phyloP scores from a whole-genome alignment of 495 filamentous ascomycete species.

The Neurospora terricola region DNA sequence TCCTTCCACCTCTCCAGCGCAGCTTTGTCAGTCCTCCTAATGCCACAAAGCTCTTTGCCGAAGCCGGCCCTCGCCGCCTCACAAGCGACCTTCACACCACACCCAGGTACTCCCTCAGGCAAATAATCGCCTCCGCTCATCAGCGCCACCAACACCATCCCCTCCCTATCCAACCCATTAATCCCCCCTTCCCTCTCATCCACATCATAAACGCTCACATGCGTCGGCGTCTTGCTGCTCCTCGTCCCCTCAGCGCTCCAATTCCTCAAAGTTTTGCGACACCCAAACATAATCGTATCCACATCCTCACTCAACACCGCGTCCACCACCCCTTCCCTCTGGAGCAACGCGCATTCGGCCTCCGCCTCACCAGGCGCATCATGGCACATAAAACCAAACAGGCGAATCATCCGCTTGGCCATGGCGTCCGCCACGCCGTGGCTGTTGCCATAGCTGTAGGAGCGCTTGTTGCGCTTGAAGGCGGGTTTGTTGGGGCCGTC shows the following conservation, averaged over 20 bases:
- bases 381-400: slow-evolving; percentile 79
- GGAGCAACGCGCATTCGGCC: slow-evolving; percentile 86
- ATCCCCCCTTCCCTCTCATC: slow-evolving; percentile 28
- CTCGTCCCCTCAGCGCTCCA: slow-evolving; percentile 66
- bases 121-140: slow-evolving; percentile 96
- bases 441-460: slow-evolving; percentile 31
- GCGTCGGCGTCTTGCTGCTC: slow-evolving; percentile 61
- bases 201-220: slow-evolving; percentile 69
- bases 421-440: slow-evolving; percentile 40
- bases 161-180: slow-evolving; percentile 61
- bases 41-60: slow-evolving; percentile 61
- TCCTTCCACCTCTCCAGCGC: slow-evolving; percentile 64
- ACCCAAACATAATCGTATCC: slow-evolving; percentile 97
- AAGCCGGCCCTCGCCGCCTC: slow-evolving; percentile 87
- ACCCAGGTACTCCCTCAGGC: slow-evolving; percentile 78
- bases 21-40: slow-evolving; percentile 36
- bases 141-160: slow-evolving; percentile 90
- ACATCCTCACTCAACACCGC: slow-evolving; percentile 96
- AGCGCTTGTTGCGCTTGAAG: slow-evolving; percentile 76
- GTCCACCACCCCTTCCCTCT: slow-evolving; percentile 78
- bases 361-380: slow-evolving; percentile 93
- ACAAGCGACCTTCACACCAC: slow-evolving; percentile 77
- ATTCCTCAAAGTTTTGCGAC: slow-evolving; percentile 63
- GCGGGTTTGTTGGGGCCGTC: slow-evolving; percentile 84
- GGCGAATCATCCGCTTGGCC: slow-evolving; percentile 67